phyloP scores from a whole-genome alignment of 2,329 filamentous ascomycete species.

The Macrophomina tecta region DNA sequence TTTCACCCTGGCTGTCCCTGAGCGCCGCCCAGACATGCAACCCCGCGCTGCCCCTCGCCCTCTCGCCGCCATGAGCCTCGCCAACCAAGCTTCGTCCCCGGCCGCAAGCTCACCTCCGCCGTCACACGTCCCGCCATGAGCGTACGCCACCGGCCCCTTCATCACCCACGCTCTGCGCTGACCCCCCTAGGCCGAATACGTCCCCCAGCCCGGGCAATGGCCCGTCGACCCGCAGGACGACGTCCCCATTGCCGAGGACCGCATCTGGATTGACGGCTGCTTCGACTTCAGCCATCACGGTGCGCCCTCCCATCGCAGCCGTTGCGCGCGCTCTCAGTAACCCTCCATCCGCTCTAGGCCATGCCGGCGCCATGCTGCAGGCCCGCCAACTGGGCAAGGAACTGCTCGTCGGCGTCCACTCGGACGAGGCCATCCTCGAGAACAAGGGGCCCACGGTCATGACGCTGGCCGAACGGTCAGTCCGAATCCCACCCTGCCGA shows the following conservation, averaged over 20 bases:
- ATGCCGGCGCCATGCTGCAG: constrained; percentile 96
- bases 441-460: constrained; percentile 99
- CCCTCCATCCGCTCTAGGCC: constrained; percentile 62
- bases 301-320: constrained; percentile 43
- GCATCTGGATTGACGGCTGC: constrained; percentile 98
- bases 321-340: constrained; percentile 11
- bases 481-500: constrained; percentile 31
- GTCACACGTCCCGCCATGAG: constrained; percentile 23
- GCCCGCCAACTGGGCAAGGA: constrained; percentile 88
- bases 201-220: constrained; percentile 64
- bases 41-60: constrained; percentile 15
- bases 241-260: constrained; percentile 65
- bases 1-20: constrained; percentile 4
- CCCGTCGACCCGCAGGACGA: constrained; percentile 70
- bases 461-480: constrained; percentile 82
- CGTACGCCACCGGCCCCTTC: constrained; percentile 28
- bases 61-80: neutral
- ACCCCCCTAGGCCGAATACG: constrained; percentile 36
- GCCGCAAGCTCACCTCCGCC: constrained; percentile 7
- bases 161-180: neutral
- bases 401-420: constrained; percentile 91
- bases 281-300: constrained; percentile 99
- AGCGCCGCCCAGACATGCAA: neutral
- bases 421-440: constrained; percentile 90
- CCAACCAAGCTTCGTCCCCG: constrained; percentile 7